Evolutionary conservation across 768 basidiomycete species (phyloP), one percentile per base, ranked within the genome.

Genomic region (Leccinum subgranulosum): DNA sequence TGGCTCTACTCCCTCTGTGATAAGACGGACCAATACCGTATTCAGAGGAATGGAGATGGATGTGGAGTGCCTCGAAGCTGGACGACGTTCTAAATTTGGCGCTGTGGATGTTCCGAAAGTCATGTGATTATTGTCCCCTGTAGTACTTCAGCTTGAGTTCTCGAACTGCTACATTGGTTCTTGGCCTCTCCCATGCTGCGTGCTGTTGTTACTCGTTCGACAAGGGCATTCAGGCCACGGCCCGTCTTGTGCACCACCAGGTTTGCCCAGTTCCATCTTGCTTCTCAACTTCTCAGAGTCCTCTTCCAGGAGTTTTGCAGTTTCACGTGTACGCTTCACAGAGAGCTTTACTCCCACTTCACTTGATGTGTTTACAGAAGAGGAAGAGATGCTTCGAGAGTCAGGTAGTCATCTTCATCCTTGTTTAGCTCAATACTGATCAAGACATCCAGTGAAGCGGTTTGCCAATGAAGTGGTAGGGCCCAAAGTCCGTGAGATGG

Each of bases 401-500:
- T 81, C 90, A 3, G 94, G 94, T 95, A 64, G 3, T 9, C 27
- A 33, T 14, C 31, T 33, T 6, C 12, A 17, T 29, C 39, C 7
- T n/a, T 39, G 36, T 31, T 17, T 36, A 14, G 19, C 29, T 5
- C 54, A 47, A 55, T 8, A 59, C 57, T 60, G 11, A 55, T 57
- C 45, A n/a, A 60, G 55, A 49, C n/a, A 28, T 34, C 19, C 67
- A 93, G 96, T 98, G 23, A 81, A 81, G 65, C 88, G 92, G 27
- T 98, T 98, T 65, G 92, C 95, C 0, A 79, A 82, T 52, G 94
- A 98, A 52, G 87, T 96, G 28, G 84, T 99, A 19, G 90, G 76
- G 3, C 97, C 97, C 49, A 92, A 87, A 72, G 95, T 97, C 57
- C 83, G 86, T 21, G 94, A 95, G 72, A 99, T 99, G 97, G 97